These are phyloP conservation scores for Cymodocea nodosa DNA, from an alignment of 116 monocot species.

Conservation along the genomic window DNA sequence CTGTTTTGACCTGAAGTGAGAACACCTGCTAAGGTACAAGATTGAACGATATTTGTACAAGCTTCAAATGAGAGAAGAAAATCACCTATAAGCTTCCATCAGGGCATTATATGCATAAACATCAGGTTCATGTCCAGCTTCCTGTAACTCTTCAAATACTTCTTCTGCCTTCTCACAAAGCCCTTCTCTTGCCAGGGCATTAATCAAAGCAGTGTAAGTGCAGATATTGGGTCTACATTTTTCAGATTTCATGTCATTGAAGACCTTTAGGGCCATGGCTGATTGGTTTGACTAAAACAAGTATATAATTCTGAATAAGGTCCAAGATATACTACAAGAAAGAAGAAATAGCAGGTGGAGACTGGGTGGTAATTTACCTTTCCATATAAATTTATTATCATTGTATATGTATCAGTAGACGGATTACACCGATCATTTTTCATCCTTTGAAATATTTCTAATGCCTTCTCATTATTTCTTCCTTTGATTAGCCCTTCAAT, in stretches of 20 bases:
- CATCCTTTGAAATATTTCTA: constrained; percentile 91
- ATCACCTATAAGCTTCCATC: constrained; percentile 92
- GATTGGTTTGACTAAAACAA: constrained; percentile 54
- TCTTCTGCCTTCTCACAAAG: no score
- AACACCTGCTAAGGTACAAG: neutral
- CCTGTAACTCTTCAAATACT: constrained; percentile 59
- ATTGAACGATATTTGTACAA: no score
- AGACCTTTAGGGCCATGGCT: constrained; percentile 52
- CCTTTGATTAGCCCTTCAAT: constrained; percentile 65
- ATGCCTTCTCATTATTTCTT: constrained; percentile 44
- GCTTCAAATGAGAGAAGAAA: neutral
- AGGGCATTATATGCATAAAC: constrained; percentile 89
- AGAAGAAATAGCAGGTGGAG: neutral
- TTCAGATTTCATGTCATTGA: constrained; percentile 68
- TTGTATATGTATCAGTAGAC: constrained; percentile 75
- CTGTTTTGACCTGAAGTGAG: constrained; percentile 17
- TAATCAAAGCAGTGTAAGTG: constrained; percentile 79
- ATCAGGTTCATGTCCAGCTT: no score
- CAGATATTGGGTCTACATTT: constrained; percentile 77
- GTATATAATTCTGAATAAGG: neutral
- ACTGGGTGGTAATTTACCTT: no score
- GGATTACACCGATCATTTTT: constrained; percentile 62
- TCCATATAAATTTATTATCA: constrained; percentile 68
- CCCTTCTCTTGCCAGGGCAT: constrained; percentile 87
- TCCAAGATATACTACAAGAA: neutral